Evolutionary conservation across 495 filamentous ascomycete species (phyloP).

Genomic region (Penicillium mononematosum): DNA sequence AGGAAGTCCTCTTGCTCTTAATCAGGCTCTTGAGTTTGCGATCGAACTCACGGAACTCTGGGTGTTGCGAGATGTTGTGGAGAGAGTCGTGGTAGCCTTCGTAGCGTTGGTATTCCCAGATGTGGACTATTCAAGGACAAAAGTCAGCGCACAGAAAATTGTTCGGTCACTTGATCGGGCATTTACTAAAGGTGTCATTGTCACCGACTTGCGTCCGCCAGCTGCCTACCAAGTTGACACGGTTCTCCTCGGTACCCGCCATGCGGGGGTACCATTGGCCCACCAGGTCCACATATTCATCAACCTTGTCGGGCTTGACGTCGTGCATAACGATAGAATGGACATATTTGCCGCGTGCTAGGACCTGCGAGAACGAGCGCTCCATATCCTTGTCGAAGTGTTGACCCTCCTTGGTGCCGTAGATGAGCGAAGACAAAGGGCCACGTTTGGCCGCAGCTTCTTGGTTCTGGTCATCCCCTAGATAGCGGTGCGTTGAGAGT

Average conservation of each 20-base stretch:
- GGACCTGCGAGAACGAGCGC: conserved; percentile 86
- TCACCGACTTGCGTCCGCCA: conserved; percentile 99
- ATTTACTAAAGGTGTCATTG: conserved; percentile 89
- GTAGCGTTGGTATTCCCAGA: conserved; percentile 99
- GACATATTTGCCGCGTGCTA: conserved; percentile 96
- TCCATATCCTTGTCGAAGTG: conserved; percentile 93
- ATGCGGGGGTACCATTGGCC: conserved; percentile 88
- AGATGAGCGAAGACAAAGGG: conserved; percentile 70
- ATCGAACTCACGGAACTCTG: conserved; percentile 80
- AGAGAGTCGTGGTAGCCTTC: conserved; percentile 92
- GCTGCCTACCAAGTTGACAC: conserved; percentile 93
- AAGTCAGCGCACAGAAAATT: background rate
- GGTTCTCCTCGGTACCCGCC: conserved; percentile 76
- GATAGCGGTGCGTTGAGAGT: conserved; percentile 59
- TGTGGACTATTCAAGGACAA: conserved; percentile 63
- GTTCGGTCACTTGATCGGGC: background rate
- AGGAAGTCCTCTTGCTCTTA: conserved; percentile 75
- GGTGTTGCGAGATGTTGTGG: conserved; percentile 74
- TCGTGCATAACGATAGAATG: conserved; percentile 97
- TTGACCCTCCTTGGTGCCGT: conserved; percentile 91
- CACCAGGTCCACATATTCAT: conserved; percentile 91
- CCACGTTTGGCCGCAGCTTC: conserved; percentile 53
- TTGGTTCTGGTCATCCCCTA: conserved; percentile 49
- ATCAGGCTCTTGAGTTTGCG: conserved; percentile 76
- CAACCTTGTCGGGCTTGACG: conserved; percentile 91